phyloP scores from a whole-genome alignment of 768 basidiomycete species.

The Hygrocybe coccinea region DNA sequence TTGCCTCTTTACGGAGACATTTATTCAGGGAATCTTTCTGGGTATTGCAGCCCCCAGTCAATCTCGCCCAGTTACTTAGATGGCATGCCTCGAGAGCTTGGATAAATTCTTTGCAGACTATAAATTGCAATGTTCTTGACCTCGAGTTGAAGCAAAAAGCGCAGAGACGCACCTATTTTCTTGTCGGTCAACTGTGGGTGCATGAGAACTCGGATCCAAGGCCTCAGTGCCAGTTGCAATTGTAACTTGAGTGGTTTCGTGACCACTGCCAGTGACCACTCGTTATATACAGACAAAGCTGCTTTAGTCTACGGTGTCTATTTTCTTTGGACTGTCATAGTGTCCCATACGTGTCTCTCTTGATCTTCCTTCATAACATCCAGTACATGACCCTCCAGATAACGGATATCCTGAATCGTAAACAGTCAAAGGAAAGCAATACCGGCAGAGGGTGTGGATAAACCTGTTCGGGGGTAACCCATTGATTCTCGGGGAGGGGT shows the following conservation, averaged over 20 bases:
- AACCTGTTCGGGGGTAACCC: slow-evolving; percentile 74
- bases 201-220: not conserved
- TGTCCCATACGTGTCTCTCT: slow-evolving; percentile 83
- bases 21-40: not conserved
- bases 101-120: slow-evolving; percentile 3
- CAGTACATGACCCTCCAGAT: slow-evolving; percentile 74
- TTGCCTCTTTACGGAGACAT: slow-evolving; percentile 1
- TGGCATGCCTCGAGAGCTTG: slow-evolving; percentile 3
- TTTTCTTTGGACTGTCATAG: slow-evolving; percentile 62
- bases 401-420: slow-evolving; percentile 71
- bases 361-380: slow-evolving; percentile 68
- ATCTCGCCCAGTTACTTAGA: slow-evolving; percentile 1
- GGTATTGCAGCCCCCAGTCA: not conserved
- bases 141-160: not conserved
- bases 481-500: slow-evolving; percentile 74
- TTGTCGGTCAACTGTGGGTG: slow-evolving; percentile 4
- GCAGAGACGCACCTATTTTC: not conserved
- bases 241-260: too few species aligned
- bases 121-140: not conserved
- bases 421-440: slow-evolving; percentile 6
- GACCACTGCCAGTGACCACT: too few species aligned
- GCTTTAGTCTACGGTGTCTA: slow-evolving; percentile 33
- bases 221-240: too few species aligned
- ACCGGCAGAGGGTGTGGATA: not conserved
- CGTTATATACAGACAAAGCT: too few species aligned